phyloP scores from a whole-genome alignment of 495 filamentous ascomycete species.

The Xylaria palmicola region DNA sequence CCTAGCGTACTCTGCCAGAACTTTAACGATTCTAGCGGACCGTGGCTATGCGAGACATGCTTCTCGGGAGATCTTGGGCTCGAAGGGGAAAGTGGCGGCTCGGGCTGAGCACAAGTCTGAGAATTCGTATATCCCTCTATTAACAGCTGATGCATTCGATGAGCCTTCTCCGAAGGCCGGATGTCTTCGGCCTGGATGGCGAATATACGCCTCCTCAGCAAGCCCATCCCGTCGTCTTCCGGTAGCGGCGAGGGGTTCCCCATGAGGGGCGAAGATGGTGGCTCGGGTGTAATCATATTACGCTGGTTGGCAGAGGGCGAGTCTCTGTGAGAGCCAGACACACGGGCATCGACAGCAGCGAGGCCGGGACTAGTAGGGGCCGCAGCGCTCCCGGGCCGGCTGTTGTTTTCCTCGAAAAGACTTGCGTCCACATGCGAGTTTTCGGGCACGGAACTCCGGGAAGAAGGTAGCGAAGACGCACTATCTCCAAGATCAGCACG shows the following conservation, averaged over 20 bases:
- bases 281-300: conserved; percentile 9
- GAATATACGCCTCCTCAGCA: conserved; percentile 71
- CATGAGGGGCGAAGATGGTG: conserved; percentile 5
- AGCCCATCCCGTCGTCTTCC: conserved; percentile 89
- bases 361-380: conserved; percentile 1
- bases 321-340: conserved; percentile 3
- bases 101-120: conserved; percentile 40
- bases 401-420: conserved; percentile 1
- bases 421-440: conserved; percentile 15
- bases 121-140: conserved; percentile 67
- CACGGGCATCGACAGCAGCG: conserved; percentile 9
- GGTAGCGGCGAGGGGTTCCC: conserved; percentile 50
- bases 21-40: conserved; percentile 35
- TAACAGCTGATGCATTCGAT: conserved; percentile 78
- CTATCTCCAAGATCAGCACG: conserved; percentile 21
- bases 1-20: conserved; percentile 40
- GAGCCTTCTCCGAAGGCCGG: conserved; percentile 73
- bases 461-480: conserved; percentile 21
- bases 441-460: conserved; percentile 24
- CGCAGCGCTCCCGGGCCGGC: not conserved
- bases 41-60: conserved; percentile 21
- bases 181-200: conserved; percentile 67
- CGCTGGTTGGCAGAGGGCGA: not conserved
- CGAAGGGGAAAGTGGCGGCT: conserved; percentile 30
- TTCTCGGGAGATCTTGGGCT: conserved; percentile 28